Percentiles rank a stretch among this genome's conserved stretches.
Conservation (phyloP, 768 basidiomycete genomes). For the Kondoa malvinella region DNA sequence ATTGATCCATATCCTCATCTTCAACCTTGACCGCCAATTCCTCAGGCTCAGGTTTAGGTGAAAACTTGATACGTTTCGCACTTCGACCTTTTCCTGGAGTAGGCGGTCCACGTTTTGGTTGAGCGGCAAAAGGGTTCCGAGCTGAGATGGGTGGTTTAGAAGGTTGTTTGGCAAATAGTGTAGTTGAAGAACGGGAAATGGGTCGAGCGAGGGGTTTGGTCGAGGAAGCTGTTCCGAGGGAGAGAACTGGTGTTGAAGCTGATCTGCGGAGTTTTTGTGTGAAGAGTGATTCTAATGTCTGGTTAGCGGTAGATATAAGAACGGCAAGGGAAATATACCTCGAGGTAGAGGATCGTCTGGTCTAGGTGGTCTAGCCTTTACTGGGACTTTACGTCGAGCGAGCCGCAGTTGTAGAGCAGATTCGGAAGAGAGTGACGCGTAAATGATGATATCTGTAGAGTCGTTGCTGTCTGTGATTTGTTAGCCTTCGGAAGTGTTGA, state of each 20-base stretch:
- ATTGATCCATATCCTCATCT: background rate
- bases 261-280: background rate
- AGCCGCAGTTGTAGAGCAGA: background rate
- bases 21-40: background rate
- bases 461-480: background rate
- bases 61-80: background rate
- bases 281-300: background rate
- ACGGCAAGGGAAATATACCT: background rate
- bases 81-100: constrained; percentile 1
- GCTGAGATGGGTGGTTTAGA: background rate
- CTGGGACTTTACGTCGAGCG: background rate
- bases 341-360: constrained; percentile 6
- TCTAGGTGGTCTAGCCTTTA: background rate
- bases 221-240: background rate
- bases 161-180: background rate
- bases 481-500: background rate
- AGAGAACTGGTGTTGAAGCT: background rate
- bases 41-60: background rate
- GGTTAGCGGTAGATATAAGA: background rate
- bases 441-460: background rate
- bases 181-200: background rate
- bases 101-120: background rate
- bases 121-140: constrained; percentile 2
- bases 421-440: background rate
- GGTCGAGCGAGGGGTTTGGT: background rate